Conservation (phyloP, 2,329 filamentous ascomycete species). For the Fusarium tuaranense region DNA sequence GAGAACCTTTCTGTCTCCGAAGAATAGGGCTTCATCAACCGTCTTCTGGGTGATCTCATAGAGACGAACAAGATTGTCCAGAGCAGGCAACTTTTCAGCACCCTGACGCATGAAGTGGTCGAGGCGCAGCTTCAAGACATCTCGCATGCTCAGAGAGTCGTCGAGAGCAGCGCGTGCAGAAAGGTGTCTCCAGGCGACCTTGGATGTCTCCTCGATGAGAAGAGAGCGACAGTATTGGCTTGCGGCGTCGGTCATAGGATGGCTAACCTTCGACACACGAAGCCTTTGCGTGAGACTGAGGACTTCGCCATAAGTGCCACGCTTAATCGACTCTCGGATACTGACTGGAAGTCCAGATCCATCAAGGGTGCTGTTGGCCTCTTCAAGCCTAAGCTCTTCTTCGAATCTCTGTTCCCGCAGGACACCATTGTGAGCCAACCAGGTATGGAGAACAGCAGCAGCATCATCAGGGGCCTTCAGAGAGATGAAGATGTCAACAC, state of each 20-base stretch:
- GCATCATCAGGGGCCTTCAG: constrained; percentile 20
- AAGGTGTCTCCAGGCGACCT: constrained; percentile 17
- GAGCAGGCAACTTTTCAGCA: constrained; percentile 8
- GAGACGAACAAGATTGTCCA: constrained; percentile 19
- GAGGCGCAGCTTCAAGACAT: constrained; percentile 10
- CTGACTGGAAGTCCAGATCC: constrained; percentile 9
- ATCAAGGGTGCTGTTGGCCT: constrained; percentile 1
- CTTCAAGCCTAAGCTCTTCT: constrained; percentile 16
- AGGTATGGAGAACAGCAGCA: constrained; percentile 21
- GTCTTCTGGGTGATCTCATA: constrained; percentile 4
- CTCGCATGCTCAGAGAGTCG: constrained; percentile 2
- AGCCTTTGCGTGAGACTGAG: constrained; percentile 23
- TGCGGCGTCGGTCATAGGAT: constrained; percentile 11
- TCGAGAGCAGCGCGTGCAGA: constrained; percentile 13
- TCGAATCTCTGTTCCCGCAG: constrained; percentile 18
- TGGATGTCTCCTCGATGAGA: constrained; percentile 22
- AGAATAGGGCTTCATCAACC: constrained; percentile 16
- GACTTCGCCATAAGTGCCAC: constrained; percentile 25
- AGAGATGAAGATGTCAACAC: constrained; percentile 19
- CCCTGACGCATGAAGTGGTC: constrained; percentile 12
- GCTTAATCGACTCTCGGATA: constrained; percentile 17
- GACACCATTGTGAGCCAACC: constrained; percentile 15
- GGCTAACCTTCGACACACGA: not conserved
- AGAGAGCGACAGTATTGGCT: constrained; percentile 13
- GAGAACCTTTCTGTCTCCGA: constrained; percentile 16